A percentile compares a stretch with the other conserved stretches of the same genome.
Evolutionary conservation across 2,329 filamentous ascomycete species (phyloP).

Genomic region (Claviceps sp.): DNA sequence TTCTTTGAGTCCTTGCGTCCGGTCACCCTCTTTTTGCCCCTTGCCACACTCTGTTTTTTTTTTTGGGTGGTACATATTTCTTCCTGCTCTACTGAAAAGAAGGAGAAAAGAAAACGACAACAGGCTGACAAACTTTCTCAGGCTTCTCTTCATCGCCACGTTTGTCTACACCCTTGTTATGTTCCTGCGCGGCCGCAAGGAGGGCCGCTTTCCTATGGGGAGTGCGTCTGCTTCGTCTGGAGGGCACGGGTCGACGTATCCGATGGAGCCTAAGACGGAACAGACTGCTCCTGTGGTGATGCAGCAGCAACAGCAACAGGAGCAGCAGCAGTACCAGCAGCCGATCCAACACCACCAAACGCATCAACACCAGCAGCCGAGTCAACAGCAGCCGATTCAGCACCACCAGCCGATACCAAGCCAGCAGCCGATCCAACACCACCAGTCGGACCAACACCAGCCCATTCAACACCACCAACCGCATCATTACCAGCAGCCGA

Average conservation of each 20-base stretch:
- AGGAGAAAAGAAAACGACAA: neutral
- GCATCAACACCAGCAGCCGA: neutral
- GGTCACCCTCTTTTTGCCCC: neutral
- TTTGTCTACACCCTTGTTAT: conserved; percentile 22
- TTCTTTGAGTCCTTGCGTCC: too few species aligned
- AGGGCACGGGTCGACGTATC: conserved; percentile 10
- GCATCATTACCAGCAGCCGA: conserved; percentile 8
- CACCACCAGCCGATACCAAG: neutral
- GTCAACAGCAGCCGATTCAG: neutral
- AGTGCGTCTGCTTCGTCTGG: conserved; percentile 1
- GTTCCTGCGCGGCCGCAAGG: conserved; percentile 24
- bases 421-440: conserved; percentile 4
- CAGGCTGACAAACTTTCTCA: conserved; percentile 7
- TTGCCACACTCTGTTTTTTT: too few species aligned
- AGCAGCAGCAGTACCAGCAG: conserved; percentile 9
- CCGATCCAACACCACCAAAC: neutral
- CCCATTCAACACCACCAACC: conserved; percentile 6
- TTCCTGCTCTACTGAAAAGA: too few species aligned
- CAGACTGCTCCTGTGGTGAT: conserved; percentile 5
- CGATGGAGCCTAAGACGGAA: conserved; percentile 21
- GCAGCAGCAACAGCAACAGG: conserved; percentile 12
- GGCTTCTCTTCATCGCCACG: conserved; percentile 25
- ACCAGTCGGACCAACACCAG: conserved; percentile 8
- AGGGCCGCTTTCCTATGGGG: conserved; percentile 20
- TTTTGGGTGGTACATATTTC: too few species aligned